Conservation (phyloP, 1,284 basidiomycete genomes). For the Prillingera fragicola region DNA sequence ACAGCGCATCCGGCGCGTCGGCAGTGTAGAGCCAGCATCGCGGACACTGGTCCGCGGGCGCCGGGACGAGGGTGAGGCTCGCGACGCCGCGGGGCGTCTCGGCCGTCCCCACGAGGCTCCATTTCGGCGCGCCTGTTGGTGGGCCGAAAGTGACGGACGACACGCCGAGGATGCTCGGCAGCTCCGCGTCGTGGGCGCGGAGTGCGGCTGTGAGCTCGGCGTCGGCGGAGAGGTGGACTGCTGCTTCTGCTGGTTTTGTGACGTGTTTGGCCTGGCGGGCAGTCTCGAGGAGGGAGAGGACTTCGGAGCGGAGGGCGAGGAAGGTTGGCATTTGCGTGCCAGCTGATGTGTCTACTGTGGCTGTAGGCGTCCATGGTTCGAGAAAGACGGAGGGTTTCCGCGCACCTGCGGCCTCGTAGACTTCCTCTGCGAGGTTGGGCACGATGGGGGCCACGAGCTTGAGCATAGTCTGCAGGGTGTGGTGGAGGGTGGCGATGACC, state of each 20-base stretch:
- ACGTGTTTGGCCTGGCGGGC: slow-evolving; percentile 26
- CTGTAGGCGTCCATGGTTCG: slow-evolving; percentile 54
- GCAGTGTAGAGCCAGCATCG: slow-evolving; percentile 71
- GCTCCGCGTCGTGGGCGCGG: too few relatives aligned
- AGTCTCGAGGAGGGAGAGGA: slow-evolving; percentile 29
- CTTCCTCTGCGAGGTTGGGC: slow-evolving; percentile 89
- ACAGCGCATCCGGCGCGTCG: slow-evolving; percentile 53
- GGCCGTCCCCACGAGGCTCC: not conserved
- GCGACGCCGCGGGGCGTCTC: slow-evolving; percentile 21
- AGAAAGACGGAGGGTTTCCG: slow-evolving; percentile 54
- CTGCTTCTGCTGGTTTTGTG: slow-evolving; percentile 13
- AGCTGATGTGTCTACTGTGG: slow-evolving; percentile 1
- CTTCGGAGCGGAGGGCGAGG: slow-evolving; percentile 22
- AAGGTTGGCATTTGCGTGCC: slow-evolving; percentile 25
- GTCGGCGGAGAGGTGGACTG: slow-evolving; percentile 8
- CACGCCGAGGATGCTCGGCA: slow-evolving; percentile 71
- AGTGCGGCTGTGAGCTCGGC: slow-evolving; percentile 51
- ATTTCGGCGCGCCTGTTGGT: slow-evolving; percentile 1
- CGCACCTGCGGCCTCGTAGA: slow-evolving; percentile 52
- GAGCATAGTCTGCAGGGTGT: slow-evolving; percentile 57
- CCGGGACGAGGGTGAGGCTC: slow-evolving; percentile 51
- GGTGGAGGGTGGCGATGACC: slow-evolving; percentile 65
- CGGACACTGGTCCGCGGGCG: slow-evolving; percentile 60
- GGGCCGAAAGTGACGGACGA: slow-evolving; percentile 57
- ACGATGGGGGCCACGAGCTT: slow-evolving; percentile 77